These are phyloP conservation scores for Extremus antarcticus DNA, from an alignment of 495 filamentous ascomycete species.

Conservation along the genomic window DNA sequence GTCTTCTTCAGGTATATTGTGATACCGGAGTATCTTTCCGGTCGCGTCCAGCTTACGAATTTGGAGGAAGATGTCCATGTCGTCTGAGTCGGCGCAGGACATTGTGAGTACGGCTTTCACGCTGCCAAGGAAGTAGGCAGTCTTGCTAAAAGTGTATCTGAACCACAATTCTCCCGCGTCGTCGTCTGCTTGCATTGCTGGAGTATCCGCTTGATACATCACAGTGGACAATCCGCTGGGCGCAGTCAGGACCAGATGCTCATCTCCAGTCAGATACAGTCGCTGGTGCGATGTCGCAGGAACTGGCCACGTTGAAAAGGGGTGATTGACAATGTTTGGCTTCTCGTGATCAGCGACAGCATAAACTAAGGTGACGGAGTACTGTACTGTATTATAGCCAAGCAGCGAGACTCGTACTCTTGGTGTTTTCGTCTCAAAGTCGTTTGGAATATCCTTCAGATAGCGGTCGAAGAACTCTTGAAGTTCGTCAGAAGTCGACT, in stretches of 20 bases:
- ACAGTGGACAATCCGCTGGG: too few relatives aligned
- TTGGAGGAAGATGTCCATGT: neutral
- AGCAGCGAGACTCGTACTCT: neutral
- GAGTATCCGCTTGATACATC: neutral
- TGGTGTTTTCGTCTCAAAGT: slow-evolving; percentile 27
- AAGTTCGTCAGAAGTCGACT: slow-evolving; percentile 23
- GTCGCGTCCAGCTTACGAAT: neutral
- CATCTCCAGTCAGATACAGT: too few relatives aligned
- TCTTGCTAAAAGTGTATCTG: neutral
- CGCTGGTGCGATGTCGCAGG: too few relatives aligned
- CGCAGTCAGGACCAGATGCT: too few relatives aligned
- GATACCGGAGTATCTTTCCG: neutral
- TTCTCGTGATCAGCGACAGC: too few relatives aligned
- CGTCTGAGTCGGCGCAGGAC: neutral
- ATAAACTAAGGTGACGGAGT: too few relatives aligned
- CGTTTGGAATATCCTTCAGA: slow-evolving; percentile 30
- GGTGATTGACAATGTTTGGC: neutral
- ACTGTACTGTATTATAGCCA: neutral
- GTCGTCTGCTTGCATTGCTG: neutral
- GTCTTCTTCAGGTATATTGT: neutral
- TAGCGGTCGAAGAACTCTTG: slow-evolving; percentile 33
- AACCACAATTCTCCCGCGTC: neutral
- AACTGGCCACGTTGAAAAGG: neutral
- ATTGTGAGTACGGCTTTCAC: neutral
- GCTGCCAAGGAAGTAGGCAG: neutral